Base-by-base conservation (phyloP, 1,284 basidiomycete species). In the Caloboletus firmus region DNA sequence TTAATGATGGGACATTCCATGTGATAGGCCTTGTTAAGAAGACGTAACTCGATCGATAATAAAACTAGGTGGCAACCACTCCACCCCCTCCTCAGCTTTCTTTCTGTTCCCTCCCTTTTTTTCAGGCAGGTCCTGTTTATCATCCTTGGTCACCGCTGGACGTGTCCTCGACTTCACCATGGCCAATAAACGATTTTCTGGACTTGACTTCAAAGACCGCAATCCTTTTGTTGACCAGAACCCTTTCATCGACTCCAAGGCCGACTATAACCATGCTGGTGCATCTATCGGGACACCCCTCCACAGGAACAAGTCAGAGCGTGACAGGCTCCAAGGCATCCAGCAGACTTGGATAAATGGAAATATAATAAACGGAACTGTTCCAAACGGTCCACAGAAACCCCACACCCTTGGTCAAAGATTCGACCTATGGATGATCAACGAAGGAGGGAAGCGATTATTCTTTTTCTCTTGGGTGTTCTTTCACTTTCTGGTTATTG, bases 341-440 rank as follows among this genome's bases (percentile, higher is more conserved):
- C 87, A 92, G 72, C 76, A 84, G 45, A 70, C 80, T 4, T 74
- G 65, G 68, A 45, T 54, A 10, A 65, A 58, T 30, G 54, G 55
- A 40, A 81, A 76, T 5, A 70, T 64, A 67, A 45, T 54, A 10
- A 65, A 58, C 28, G 51, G 52, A 39, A 81, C 76, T 5, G 69
- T 64, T 49, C 64, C 70, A 15, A 72, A 75, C 5, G 57, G 59
- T 1, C 62, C 62, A 24, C 63, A 65, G 18, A 62, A 63, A 4
- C 73, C 75, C 4, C 65, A 64, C 45, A 71, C 76, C 30, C 65
- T 73, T 52, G 64, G 65, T 41, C 76, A 83, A 58, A 80, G 71
- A 59, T 79, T 83, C 65, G 77, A 81, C 59, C 64, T 84, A 30
- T 95, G 93, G 93, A 89, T 93, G 88, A 91, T 94, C 68, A 95